Base-by-base conservation (phyloP, 177 flowering plant genomes). In the Tripterygium wilfordii region DNA sequence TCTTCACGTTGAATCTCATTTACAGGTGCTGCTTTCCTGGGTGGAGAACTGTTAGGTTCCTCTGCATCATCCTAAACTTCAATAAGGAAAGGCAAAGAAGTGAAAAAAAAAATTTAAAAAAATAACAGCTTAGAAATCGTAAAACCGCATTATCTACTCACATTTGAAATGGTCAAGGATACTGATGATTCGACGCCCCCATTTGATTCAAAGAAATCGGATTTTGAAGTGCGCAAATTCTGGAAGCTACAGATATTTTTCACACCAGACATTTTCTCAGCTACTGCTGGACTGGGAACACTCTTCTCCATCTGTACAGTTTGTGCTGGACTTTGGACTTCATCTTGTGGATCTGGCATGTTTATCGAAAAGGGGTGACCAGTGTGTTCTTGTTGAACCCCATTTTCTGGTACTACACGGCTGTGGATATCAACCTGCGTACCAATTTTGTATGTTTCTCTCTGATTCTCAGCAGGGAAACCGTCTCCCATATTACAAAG, bases 161-260 rank as follows among this genome's bases (percentile, higher is more conserved):
- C n/a, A n/a, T n/a, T n/a, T n/a, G n/a, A 29, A 57, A 19, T 42
- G 49, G 36, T 29, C 0, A 68, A 78, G 79, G 88, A 79, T 85
- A 83, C 84, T 49, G 76, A 56, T 56, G 63, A 65, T 28, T 63
- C 63, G 24, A 36, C 16, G 42, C 44, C 50, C 26, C 27, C 36
- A 42, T 53, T 52, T 19, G 69, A 47, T 40, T 39, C 51, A 47
- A 27, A 18, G 56, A 46, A 45, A 51, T 51, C 62, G 38, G 60
- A 45, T 35, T 49, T 65, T 43, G 65, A 56, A 62, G 54, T 54
- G 40, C 22, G 40, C 37, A 57, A 61, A 55, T 47, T 54, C 48
- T 59, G 70, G 47, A 64, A 67, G 51, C 53, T 57, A 32, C 45
- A 26, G 42, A 74, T 56, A 36, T 51, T 59, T 60, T 54, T 64